Evolutionary conservation across 1,139 yeast species (phyloP).

Genomic region (Geotrichum restrictum): DNA sequence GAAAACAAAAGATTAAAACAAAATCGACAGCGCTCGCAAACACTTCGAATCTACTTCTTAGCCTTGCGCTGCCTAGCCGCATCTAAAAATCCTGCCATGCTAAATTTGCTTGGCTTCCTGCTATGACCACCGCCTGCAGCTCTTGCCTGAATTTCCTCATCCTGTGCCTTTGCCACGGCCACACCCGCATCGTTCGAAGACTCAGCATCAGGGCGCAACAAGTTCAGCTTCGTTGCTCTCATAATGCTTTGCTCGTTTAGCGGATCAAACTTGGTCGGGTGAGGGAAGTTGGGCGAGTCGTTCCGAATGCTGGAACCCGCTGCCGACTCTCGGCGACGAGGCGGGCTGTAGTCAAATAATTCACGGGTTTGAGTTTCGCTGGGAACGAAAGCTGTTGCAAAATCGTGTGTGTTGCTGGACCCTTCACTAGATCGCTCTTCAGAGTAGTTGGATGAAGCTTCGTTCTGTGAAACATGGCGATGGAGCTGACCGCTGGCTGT

Average conservation of each 20-base stretch:
- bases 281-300: conserved; percentile 10
- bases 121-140: background rate
- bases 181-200: background rate
- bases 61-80: background rate
- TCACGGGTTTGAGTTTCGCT: conserved; percentile 9
- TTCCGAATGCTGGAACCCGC: background rate
- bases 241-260: conserved; percentile 22
- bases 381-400: conserved; percentile 7
- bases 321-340: background rate
- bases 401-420: background rate
- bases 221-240: conserved; percentile 17
- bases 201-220: conserved; percentile 1
- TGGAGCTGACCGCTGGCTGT: background rate
- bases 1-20: too few relatives aligned
- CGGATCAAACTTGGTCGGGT: conserved; percentile 22
- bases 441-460: background rate
- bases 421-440: conserved; percentile 1
- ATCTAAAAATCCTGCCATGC: conserved; percentile 4
- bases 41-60: background rate
- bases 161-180: conserved; percentile 1
- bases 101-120: background rate
- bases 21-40: too few relatives aligned
- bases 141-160: background rate
- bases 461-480: background rate
- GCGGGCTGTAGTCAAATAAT: conserved; percentile 6